phyloP scores from a whole-genome alignment of 495 filamentous ascomycete genomes.

The Neurospora hispaniola region DNA sequence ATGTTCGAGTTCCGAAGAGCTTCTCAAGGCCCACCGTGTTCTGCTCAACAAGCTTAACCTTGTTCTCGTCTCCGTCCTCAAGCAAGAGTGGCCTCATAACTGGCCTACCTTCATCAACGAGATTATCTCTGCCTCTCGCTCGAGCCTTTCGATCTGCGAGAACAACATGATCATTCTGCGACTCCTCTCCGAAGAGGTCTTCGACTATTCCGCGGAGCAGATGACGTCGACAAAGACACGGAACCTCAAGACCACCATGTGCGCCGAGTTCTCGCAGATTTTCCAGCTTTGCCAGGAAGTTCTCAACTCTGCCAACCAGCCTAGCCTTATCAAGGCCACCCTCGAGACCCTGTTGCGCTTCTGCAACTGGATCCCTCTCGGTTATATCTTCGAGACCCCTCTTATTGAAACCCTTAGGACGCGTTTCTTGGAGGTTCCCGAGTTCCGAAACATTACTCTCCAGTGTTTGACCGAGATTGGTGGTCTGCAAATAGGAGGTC shows the following conservation, averaged over 20 bases:
- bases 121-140: constrained; percentile 91
- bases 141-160: constrained; percentile 92
- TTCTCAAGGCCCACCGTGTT: constrained; percentile 65
- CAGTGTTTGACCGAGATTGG: constrained; percentile 98
- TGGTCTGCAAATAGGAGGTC: constrained; percentile 62
- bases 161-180: constrained; percentile 99
- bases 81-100: constrained; percentile 99
- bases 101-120: constrained; percentile 99
- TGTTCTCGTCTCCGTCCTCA: constrained; percentile 91
- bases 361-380: constrained; percentile 96
- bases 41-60: constrained; percentile 97
- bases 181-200: constrained; percentile 92
- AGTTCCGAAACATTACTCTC: constrained; percentile 92
- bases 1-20: constrained; percentile 78
- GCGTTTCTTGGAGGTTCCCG: constrained; percentile 79
- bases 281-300: constrained; percentile 95
- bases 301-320: constrained; percentile 74
- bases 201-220: constrained; percentile 96
- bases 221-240: constrained; percentile 96
- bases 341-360: constrained; percentile 91
- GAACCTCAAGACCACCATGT: constrained; percentile 96
- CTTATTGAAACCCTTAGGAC: constrained; percentile 90
- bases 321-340: constrained; percentile 84
- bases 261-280: constrained; percentile 91
- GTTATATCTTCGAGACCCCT: constrained; percentile 95